Base-by-base conservation (phyloP, 495 filamentous ascomycete genomes). In the Penicillium simplicissimum region DNA sequence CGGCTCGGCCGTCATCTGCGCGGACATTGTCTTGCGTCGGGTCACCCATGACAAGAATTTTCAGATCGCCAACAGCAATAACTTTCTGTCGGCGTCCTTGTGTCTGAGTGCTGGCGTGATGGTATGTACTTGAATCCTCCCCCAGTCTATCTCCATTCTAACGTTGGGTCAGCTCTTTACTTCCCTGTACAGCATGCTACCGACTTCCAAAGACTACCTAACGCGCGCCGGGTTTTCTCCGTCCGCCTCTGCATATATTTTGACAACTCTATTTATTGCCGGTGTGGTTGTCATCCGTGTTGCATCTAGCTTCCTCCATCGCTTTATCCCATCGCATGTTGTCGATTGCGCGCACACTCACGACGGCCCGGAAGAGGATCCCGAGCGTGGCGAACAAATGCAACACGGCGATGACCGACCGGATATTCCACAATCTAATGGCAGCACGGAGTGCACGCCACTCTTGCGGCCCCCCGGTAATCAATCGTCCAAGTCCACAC, bases 51-150 rank as follows among this genome's bases (percentile, higher is more conserved):
- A 88, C 71, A 86, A 82, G 67, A 79, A 86, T 70, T 98, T 97
- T 68, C 85, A 87, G 67, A 96, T 98, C 67, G 87, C 93, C 66
- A 90, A 93, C 66, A 96, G 90, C 73, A 92, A 88, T 76, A 81
- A 81, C 21, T 98, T 98, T 74, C 81, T 97, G 15, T 92, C 93
- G 0, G 87, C 87, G 21, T 96, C 94, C 3, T 77, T 98, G 61
- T 96, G 92, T 76, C 76, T 98, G 52, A 96, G 92, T 73, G 96
- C 96, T 51, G 95, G 95, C 34, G 95, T 98, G n/a, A 96, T 98
- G 93, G 93, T 97, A 74, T 56, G 85, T 75, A 4, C 19, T 47
- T 10, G 40, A 42, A 23, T 42, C 48, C 48, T 21, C 42, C 23
- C 59, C 36, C 47, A 67, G 17, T 51, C 1, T 8, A 8, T 33